These are phyloP conservation scores for Podaxis carcinomalis DNA, from an alignment of 768 basidiomycete species.

Conservation along the genomic window DNA sequence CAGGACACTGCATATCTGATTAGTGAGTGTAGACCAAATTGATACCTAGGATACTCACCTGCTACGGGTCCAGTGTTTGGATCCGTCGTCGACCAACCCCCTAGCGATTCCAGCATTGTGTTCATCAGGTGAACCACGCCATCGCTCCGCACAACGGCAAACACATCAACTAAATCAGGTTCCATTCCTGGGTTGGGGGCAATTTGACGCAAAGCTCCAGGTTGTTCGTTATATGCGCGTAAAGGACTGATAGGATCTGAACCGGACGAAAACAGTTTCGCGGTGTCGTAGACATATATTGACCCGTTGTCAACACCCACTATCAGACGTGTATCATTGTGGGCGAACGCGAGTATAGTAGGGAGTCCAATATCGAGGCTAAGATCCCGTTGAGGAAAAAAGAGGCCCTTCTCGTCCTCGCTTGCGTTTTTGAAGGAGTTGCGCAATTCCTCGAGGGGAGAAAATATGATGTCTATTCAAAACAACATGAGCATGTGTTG, in stretches of 20 bases:
- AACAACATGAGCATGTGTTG: neutral
- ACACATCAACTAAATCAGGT: conserved; percentile 44
- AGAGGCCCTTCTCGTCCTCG: conserved; percentile 31
- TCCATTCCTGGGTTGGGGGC: conserved; percentile 61
- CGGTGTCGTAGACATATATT: conserved; percentile 56
- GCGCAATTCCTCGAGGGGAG: conserved; percentile 59
- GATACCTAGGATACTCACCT: conserved; percentile 36
- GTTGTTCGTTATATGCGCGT: conserved; percentile 42
- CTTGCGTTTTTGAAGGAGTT: conserved; percentile 42
- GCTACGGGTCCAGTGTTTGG: conserved; percentile 50
- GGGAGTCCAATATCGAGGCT: conserved; percentile 42
- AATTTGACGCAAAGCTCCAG: conserved; percentile 48
- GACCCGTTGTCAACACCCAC: conserved; percentile 57
- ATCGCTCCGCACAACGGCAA: conserved; percentile 49
- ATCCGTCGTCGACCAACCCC: conserved; percentile 49
- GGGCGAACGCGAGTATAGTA: conserved; percentile 51
- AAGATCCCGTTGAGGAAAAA: conserved; percentile 50
- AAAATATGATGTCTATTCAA: conserved; percentile 51
- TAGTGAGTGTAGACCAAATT: conserved; percentile 5
- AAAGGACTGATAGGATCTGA: conserved; percentile 40
- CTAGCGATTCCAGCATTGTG: conserved; percentile 47
- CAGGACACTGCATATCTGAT: conserved; percentile 55
- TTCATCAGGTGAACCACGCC: conserved; percentile 59
- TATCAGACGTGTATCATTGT: conserved; percentile 54
- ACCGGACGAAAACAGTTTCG: conserved; percentile 43